phyloP scores from a whole-genome alignment of 495 filamentous ascomycete species.

The Xanthoparmelia taractica region DNA sequence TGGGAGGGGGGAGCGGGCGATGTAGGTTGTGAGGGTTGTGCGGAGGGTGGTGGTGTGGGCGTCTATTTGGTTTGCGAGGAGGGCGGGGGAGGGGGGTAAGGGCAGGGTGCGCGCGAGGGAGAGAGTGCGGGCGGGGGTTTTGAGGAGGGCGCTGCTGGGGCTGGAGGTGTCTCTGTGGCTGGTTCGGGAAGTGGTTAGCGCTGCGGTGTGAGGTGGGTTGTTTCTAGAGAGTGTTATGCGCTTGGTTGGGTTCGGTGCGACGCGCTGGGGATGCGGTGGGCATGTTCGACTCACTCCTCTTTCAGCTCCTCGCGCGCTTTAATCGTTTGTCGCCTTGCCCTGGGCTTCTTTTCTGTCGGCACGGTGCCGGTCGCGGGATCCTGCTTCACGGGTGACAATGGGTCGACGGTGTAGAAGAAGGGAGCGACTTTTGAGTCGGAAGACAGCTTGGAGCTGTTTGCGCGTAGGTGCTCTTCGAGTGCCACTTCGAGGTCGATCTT shows the following conservation, averaged over 20 bases:
- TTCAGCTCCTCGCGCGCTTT: constrained; percentile 39
- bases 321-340: constrained; percentile 28
- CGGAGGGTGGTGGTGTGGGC: constrained; percentile 58
- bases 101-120: constrained; percentile 46
- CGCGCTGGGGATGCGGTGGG: constrained; percentile 7
- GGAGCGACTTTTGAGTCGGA: constrained; percentile 56
- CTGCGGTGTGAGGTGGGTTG: no score
- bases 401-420: constrained; percentile 64
- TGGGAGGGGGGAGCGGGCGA: constrained; percentile 39
- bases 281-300: constrained; percentile 36
- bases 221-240: neutral
- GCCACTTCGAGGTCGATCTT: constrained; percentile 75
- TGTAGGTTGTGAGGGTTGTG: constrained; percentile 38
- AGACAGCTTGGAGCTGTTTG: constrained; percentile 51
- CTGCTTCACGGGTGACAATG: constrained; percentile 69
- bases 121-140: constrained; percentile 54
- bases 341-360: constrained; percentile 34
- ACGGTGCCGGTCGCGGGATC: constrained; percentile 39
- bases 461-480: constrained; percentile 67
- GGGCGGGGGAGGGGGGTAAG: constrained; percentile 76
- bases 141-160: constrained; percentile 35
- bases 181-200: neutral
- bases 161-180: constrained; percentile 29
- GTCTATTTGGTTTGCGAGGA: constrained; percentile 78
- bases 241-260: neutral